Base-by-base conservation (phyloP, 441 rosid species). In the Pelargonium australe region DNA sequence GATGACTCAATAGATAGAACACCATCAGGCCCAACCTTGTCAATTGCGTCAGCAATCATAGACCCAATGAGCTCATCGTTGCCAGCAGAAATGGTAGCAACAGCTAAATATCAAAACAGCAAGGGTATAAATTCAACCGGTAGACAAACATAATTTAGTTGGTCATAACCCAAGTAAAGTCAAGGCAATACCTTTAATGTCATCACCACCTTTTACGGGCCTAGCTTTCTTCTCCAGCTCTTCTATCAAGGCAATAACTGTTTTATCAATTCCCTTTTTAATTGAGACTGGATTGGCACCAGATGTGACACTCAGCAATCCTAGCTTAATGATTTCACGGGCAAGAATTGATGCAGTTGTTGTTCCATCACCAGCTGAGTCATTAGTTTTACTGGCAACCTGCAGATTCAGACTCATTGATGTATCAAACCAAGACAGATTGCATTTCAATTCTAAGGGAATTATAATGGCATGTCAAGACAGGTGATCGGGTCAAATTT, bases 321-420 rank as follows among this genome's bases (percentile, higher is more conserved):
- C 99, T 63, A 88, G 84, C 68, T 83, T 87, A 67, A 95, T 95
- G 4, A 95, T 90, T 76, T 92, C 99, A 34, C 98, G 82, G 43
- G 99, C 99, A 68, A 95, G 92, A 58, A 95, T 76, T 23, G 97
- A 79, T 0, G 99, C 98, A 49, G 99, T 95, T 64, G 99, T 95
- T 25, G 99, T 95, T 20, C 99, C 99, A 82, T 95, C 99, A 72
- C 99, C 99, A 76, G 98, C 98, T 0, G 97, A 86, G 80, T 95
- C 99, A 73, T 95, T 95, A 37, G 98, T 95, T 80, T 95, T 95
- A 81, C 97, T 92, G 0, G 99, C 99, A 73, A 92, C 99, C 99
- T 94, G 69, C 65, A 69, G 55, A 12, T 47, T 47, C 4, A 20
- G 14, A 47, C 3, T 47, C 55, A 47, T 47, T 11, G 0, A 47